These are phyloP conservation scores for Pseudogymnoascus sp. DNA, from an alignment of 2,329 filamentous ascomycete species.

Conservation along the genomic window DNA sequence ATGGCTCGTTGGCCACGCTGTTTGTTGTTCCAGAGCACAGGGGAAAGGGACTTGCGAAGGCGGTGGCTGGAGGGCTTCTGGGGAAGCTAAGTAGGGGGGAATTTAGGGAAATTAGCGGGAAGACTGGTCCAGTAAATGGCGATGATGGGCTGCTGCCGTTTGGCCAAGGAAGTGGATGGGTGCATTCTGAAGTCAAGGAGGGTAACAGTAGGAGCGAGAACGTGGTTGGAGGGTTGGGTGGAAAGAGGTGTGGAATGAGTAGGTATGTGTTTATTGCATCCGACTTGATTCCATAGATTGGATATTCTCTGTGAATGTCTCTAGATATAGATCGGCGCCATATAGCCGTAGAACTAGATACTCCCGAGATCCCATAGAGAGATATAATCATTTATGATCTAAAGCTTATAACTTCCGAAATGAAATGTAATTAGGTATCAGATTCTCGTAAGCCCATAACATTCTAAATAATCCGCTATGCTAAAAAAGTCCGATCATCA, in stretches of 20 bases:
- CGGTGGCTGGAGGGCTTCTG: conserved; percentile 21
- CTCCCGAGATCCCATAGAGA: too few relatives aligned
- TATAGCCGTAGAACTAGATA: background rate
- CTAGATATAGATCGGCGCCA: background rate
- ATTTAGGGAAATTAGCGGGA: conserved; percentile 19
- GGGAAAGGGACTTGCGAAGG: conserved; percentile 23
- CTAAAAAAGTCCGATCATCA: background rate
- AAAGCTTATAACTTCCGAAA: background rate
- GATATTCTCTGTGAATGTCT: background rate
- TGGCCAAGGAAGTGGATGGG: conserved; percentile 21
- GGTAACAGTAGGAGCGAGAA: conserved; percentile 26
- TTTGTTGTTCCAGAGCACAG: conserved; percentile 25
- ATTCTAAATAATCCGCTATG: conserved; percentile 8
- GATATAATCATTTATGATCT: background rate
- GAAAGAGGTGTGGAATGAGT: conserved; percentile 14
- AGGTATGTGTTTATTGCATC: conserved; percentile 19
- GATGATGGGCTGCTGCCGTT: conserved; percentile 16
- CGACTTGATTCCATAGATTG: background rate
- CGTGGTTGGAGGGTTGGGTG: conserved; percentile 24
- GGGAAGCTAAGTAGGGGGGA: conserved; percentile 17
- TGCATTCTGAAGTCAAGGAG: conserved; percentile 25
- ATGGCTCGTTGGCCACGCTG: conserved; percentile 25
- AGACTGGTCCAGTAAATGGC: conserved; percentile 10
- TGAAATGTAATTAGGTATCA: background rate
- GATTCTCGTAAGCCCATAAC: background rate